Evolutionary conservation across 2,329 filamentous ascomycete species (phyloP).

Genomic region (Leptoxyphium fumago): DNA sequence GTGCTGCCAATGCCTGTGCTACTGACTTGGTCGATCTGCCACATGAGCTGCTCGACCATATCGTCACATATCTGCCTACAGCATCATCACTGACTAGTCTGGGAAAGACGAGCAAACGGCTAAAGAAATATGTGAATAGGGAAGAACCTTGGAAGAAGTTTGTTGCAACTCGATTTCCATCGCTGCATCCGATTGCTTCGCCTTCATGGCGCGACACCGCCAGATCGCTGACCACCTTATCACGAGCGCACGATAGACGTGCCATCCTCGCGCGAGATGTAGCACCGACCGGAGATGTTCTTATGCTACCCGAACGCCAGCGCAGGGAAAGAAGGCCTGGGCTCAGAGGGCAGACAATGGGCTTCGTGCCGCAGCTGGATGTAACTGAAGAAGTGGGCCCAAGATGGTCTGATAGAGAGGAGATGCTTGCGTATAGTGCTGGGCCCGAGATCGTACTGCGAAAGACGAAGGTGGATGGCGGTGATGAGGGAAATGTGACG

Average conservation of each 20-base stretch:
- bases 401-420: slow-evolving; percentile 35
- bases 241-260: slow-evolving; percentile 41
- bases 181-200: slow-evolving; percentile 17
- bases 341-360: slow-evolving; percentile 38
- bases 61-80: slow-evolving; percentile 28
- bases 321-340: slow-evolving; percentile 24
- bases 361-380: slow-evolving; percentile 37
- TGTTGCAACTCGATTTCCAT: slow-evolving; percentile 33
- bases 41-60: slow-evolving; percentile 23
- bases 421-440: slow-evolving; percentile 46
- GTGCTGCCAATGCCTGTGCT: not conserved
- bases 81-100: slow-evolving; percentile 30
- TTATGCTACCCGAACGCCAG: slow-evolving; percentile 15
- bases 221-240: slow-evolving; percentile 40
- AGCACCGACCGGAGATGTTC: slow-evolving; percentile 22
- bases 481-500: slow-evolving; percentile 9
- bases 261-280: slow-evolving; percentile 41
- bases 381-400: slow-evolving; percentile 14
- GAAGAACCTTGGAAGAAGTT: slow-evolving; percentile 36
- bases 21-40: slow-evolving; percentile 21
- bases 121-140: slow-evolving; percentile 31
- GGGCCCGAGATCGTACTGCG: slow-evolving; percentile 41
- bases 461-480: slow-evolving; percentile 22
- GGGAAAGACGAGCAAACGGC: slow-evolving; percentile 29
- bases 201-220: slow-evolving; percentile 32